A percentile compares a stretch with the other conserved stretches of the same genome.
Conservation (phyloP, 2,329 filamentous ascomycete species). For the Aspergillus novoparasiticus region DNA sequence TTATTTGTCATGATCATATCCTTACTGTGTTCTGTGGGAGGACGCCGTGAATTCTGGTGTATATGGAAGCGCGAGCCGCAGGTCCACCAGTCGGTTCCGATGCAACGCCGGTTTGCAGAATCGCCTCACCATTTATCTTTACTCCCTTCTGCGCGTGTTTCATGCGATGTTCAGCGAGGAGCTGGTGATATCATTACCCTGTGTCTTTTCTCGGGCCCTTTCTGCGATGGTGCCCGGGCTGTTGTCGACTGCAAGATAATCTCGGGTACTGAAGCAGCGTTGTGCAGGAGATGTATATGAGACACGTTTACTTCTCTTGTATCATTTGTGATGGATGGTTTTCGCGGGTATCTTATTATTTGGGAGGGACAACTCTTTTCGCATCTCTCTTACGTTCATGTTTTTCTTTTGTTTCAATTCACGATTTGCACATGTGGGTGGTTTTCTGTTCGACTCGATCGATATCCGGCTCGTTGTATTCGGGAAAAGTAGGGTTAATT, state of each 20-base stretch:
- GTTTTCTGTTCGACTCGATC: neutral
- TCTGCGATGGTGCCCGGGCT: neutral
- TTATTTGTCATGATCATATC: constrained; percentile 10
- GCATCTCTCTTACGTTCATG: neutral
- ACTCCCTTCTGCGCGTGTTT: neutral
- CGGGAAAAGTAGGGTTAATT: neutral
- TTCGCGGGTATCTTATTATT: neutral
- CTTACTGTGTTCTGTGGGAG: constrained; percentile 13
- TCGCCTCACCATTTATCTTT: neutral
- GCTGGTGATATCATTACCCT: constrained; percentile 2
- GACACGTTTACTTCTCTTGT: constrained; percentile 1
- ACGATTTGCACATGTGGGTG: constrained; percentile 3
- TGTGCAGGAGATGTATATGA: constrained; percentile 1
- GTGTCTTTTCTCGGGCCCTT: neutral
- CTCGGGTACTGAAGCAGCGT: neutral
- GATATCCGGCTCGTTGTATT: neutral
- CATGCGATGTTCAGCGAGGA: constrained; percentile 1
- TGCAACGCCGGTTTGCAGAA: neutral
- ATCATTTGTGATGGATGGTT: neutral
- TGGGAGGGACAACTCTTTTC: neutral
- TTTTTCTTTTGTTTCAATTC: neutral
- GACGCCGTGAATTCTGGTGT: constrained; percentile 14
- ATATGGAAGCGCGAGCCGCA: constrained; percentile 5
- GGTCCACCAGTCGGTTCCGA: neutral
- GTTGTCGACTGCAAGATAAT: neutral